These are phyloP conservation scores for Hydrangea macrophylla DNA, from an alignment of 148 eudicot genomes.

Conservation along the genomic window DNA sequence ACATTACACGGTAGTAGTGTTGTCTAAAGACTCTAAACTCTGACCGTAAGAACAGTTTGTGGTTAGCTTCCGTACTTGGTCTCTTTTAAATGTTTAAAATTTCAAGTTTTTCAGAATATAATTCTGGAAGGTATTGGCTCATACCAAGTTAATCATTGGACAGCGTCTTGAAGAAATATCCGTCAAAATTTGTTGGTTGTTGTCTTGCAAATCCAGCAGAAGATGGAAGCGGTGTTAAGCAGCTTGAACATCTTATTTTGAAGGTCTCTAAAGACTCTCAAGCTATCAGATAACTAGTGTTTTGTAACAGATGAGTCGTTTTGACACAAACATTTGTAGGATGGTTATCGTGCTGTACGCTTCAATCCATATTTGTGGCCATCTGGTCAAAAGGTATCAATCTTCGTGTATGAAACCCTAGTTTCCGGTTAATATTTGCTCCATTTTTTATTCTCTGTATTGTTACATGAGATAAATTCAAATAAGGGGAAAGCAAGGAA, in stretches of 20 bases:
- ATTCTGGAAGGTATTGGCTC: not conserved
- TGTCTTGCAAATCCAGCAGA: slow-evolving; percentile 96
- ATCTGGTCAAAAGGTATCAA: slow-evolving; percentile 62
- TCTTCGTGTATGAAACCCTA: not conserved
- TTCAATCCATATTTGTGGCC: slow-evolving; percentile 96
- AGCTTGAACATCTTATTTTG: slow-evolving; percentile 67
- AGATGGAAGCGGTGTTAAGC: slow-evolving; percentile 74
- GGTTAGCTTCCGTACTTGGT: not conserved
- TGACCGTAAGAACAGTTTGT: not conserved
- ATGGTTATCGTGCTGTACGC: slow-evolving; percentile 93
- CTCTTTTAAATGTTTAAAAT: not conserved
- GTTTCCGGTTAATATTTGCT: not conserved
- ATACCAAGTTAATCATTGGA: slow-evolving; percentile 10
- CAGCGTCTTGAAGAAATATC: slow-evolving; percentile 75
- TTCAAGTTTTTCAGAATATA: not conserved
- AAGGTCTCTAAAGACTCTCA: slow-evolving; percentile 39
- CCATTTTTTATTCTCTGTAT: not conserved
- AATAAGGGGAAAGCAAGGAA: not conserved
- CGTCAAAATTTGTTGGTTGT: slow-evolving; percentile 83
- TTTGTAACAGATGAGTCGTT: slow-evolving; percentile 4
- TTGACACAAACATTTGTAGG: slow-evolving; percentile 38
- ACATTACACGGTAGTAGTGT: not conserved
- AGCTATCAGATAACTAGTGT: slow-evolving; percentile 4
- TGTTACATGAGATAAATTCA: not conserved
- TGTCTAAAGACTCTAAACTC: too few relatives aligned